Percentiles rank a stretch among this genome's conserved stretches.
These are phyloP conservation scores for Elongisporangium prolatum DNA, from an alignment of 352 stramenopile genomes.

Conservation along the genomic window DNA sequence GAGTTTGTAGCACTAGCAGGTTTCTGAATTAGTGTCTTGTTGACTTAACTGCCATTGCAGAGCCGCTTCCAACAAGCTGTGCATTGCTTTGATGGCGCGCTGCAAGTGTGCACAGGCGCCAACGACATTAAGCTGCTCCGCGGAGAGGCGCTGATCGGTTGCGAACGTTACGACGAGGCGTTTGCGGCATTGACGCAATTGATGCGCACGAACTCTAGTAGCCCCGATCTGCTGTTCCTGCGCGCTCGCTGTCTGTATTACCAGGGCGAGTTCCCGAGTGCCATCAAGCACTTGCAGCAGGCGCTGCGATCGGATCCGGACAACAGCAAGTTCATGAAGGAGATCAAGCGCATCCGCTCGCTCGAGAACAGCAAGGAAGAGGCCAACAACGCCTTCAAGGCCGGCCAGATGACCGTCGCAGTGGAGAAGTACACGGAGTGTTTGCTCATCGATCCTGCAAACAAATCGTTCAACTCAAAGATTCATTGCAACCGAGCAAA, in stretches of 20 bases:
- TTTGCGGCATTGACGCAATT: constrained; percentile 79
- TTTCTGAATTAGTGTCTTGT: neutral
- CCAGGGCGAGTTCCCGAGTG: constrained; percentile 90
- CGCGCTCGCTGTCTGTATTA: constrained; percentile 88
- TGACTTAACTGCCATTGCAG: constrained; percentile 11
- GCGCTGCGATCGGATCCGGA: constrained; percentile 88
- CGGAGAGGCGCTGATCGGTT: constrained; percentile 70
- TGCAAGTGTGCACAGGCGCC: constrained; percentile 62
- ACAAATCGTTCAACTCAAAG: constrained; percentile 93
- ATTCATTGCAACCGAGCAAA: constrained; percentile 92
- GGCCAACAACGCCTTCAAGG: constrained; percentile 89
- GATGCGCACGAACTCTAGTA: constrained; percentile 81
- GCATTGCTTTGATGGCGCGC: constrained; percentile 61
- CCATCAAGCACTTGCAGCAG: constrained; percentile 92
- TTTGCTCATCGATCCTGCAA: constrained; percentile 82
- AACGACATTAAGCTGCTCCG: constrained; percentile 69
- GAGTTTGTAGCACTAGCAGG: neutral
- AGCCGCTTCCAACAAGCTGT: constrained; percentile 66
- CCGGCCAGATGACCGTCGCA: constrained; percentile 68
- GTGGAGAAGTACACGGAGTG: constrained; percentile 87
- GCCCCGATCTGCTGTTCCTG: constrained; percentile 80
- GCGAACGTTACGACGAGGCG: constrained; percentile 78
- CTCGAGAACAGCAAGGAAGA: constrained; percentile 87
- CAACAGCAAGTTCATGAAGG: constrained; percentile 82
- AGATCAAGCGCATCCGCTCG: constrained; percentile 85